A percentile compares a stretch with the other conserved stretches of the same genome.
Evolutionary conservation across 176 grass and related monocot genomes (phyloP).

Genomic region (Thalia dealbata): DNA sequence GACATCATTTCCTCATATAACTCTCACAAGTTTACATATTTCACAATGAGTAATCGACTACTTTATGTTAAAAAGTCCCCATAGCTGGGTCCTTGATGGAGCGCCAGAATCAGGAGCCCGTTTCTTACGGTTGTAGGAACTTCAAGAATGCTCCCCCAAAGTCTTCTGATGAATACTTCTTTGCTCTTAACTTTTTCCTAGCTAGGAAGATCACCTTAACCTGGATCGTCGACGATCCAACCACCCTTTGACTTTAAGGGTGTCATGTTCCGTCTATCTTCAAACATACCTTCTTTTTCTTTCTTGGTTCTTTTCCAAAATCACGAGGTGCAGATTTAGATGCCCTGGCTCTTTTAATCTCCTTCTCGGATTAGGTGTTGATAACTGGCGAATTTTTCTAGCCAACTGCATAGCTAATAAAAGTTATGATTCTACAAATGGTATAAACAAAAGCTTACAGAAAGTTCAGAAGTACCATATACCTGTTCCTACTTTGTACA

Average conservation of each 20-base stretch:
- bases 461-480: constrained; percentile 1
- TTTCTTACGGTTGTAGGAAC: constrained; percentile 29
- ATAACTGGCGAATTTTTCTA: constrained; percentile 26
- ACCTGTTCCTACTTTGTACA: constrained; percentile 63
- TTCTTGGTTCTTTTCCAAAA: constrained; percentile 33
- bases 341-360: constrained; percentile 25
- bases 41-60: not conserved
- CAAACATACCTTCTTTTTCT: constrained; percentile 35
- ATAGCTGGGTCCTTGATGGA: not conserved
- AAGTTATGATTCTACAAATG: constrained; percentile 12
- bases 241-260: constrained; percentile 51
- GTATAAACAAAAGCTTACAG: not conserved
- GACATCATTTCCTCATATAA: not conserved
- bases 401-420: constrained; percentile 31
- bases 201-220: constrained; percentile 30
- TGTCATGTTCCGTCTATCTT: constrained; percentile 36
- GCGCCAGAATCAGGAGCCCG: constrained; percentile 14
- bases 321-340: constrained; percentile 56
- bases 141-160: constrained; percentile 37
- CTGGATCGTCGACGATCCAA: constrained; percentile 44
- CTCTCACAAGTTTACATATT: not conserved
- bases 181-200: constrained; percentile 55
- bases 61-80: not conserved
- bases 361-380: constrained; percentile 29
- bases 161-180: constrained; percentile 16